phyloP scores from a whole-genome alignment of 2,329 filamentous ascomycete genomes.

The Diaporthe vexans region DNA sequence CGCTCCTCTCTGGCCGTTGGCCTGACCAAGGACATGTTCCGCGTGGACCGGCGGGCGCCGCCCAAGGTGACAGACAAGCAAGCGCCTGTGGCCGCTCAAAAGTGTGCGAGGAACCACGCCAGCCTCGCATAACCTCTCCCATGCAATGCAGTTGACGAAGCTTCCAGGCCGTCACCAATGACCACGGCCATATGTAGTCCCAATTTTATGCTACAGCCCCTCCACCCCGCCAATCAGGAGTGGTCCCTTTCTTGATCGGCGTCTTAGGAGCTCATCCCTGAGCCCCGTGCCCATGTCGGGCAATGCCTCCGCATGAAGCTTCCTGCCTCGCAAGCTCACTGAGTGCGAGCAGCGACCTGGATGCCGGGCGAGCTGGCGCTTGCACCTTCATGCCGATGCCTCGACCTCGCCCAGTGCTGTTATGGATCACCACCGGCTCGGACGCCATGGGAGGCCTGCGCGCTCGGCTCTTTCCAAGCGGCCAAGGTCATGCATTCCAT shows the following conservation, averaged over 20 bases:
- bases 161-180: constrained; percentile 19
- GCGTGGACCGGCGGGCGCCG: constrained; percentile 3
- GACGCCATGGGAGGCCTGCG: constrained; percentile 33
- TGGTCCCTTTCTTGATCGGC: constrained; percentile 10
- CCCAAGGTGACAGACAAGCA: constrained; percentile 8
- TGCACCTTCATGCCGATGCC: constrained; percentile 29
- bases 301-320: constrained; percentile 35
- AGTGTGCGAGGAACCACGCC: background rate
- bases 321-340: constrained; percentile 23
- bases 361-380: constrained; percentile 28
- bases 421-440: constrained; percentile 6
- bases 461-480: constrained; percentile 25
- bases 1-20: background rate
- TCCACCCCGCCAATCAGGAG: constrained; percentile 31
- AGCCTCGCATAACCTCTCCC: constrained; percentile 12
- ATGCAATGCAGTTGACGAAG: constrained; percentile 17
- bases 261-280: constrained; percentile 37
- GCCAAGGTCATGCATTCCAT: constrained; percentile 32
- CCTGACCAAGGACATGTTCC: background rate
- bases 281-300: constrained; percentile 3
- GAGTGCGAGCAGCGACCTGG: constrained; percentile 8
- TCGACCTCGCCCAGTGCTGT: constrained; percentile 13
- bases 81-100: background rate
- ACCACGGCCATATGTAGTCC: constrained; percentile 4
- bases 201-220: constrained; percentile 33